A percentile compares a stretch with the other conserved stretches of the same genome.
These are phyloP conservation scores for Fistulifera pelliculosa DNA, from an alignment of 108 stramenopile genomes.

Conservation along the genomic window DNA sequence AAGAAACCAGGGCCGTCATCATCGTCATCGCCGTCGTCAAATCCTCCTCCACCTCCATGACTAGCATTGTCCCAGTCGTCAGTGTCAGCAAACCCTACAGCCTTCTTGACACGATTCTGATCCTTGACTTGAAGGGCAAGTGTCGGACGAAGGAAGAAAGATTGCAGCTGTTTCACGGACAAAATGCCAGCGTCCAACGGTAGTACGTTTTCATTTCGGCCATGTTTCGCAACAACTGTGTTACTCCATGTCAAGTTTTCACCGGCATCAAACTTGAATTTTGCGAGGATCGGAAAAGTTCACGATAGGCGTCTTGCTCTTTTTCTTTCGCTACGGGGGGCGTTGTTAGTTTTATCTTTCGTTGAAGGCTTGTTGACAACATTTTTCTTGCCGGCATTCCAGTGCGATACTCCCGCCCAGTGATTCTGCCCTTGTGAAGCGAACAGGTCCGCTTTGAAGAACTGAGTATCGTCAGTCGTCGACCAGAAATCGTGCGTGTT, in stretches of 20 bases:
- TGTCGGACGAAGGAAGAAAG: conserved; percentile 72
- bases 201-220: conserved; percentile 53
- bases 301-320: conserved; percentile 24
- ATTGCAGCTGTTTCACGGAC: conserved; percentile 38
- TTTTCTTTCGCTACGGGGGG: conserved; percentile 14
- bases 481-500: neutral
- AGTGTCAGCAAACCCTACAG: conserved; percentile 50
- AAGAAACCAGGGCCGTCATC: conserved; percentile 42
- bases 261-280: conserved; percentile 48
- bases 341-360: conserved; percentile 36
- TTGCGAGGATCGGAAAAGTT: conserved; percentile 8
- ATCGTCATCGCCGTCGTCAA: conserved; percentile 28
- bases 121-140: conserved; percentile 18
- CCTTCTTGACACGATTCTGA: conserved; percentile 17
- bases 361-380: conserved; percentile 2
- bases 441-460: conserved; percentile 1
- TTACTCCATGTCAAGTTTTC: conserved; percentile 52
- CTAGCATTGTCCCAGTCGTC: conserved; percentile 32
- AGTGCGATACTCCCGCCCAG: conserved; percentile 88
- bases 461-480: too few relatives aligned
- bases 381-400: conserved; percentile 57
- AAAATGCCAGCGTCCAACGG: conserved; percentile 62
- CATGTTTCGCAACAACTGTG: conserved; percentile 32
- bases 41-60: conserved; percentile 30
- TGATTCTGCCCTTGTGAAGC: conserved; percentile 34